Evolutionary conservation across 2,329 filamentous ascomycete genomes (phyloP).

Genomic region (Ophiocordyceps polyrhachis-furcata): DNA sequence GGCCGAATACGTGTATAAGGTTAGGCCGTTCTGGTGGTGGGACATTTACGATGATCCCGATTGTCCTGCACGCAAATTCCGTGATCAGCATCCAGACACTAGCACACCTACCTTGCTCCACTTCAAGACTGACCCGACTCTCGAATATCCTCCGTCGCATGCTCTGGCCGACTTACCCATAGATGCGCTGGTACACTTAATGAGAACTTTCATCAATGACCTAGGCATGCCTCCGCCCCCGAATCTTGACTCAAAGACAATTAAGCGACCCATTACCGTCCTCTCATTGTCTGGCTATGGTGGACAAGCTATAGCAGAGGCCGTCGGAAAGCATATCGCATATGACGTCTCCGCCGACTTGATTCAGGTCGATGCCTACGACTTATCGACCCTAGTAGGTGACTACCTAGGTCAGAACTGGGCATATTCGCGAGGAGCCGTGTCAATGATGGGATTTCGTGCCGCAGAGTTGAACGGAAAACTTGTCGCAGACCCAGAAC

Average conservation of each 20-base stretch:
- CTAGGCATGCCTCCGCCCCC: slow-evolving; percentile 9
- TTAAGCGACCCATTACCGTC: slow-evolving; percentile 19
- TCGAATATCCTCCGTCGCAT: slow-evolving; percentile 15
- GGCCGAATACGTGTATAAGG: slow-evolving; percentile 15
- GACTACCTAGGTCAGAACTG: slow-evolving; percentile 48
- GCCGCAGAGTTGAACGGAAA: slow-evolving; percentile 35
- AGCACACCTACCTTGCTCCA: slow-evolving; percentile 10
- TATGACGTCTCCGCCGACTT: slow-evolving; percentile 44
- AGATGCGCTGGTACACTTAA: slow-evolving; percentile 14
- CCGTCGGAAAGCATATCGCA: slow-evolving; percentile 45
- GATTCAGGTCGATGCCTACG: slow-evolving; percentile 47
- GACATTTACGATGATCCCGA: slow-evolving; percentile 18
- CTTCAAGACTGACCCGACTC: slow-evolving; percentile 12
- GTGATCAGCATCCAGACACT: slow-evolving; percentile 9
- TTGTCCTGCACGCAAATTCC: slow-evolving; percentile 9
- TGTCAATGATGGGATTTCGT: slow-evolving; percentile 37
- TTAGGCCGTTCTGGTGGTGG: slow-evolving; percentile 22
- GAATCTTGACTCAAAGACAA: slow-evolving; percentile 12
- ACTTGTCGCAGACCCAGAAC: slow-evolving; percentile 26
- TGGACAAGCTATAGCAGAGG: slow-evolving; percentile 18
- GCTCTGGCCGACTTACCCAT: slow-evolving; percentile 16
- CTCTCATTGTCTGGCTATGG: slow-evolving; percentile 19
- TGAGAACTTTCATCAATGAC: slow-evolving; percentile 11
- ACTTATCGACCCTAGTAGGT: slow-evolving; percentile 50
- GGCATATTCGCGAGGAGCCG: slow-evolving; percentile 24